Base-by-base conservation (phyloP, 2,329 filamentous ascomycete species). In the Tolypocladium nubicola region DNA sequence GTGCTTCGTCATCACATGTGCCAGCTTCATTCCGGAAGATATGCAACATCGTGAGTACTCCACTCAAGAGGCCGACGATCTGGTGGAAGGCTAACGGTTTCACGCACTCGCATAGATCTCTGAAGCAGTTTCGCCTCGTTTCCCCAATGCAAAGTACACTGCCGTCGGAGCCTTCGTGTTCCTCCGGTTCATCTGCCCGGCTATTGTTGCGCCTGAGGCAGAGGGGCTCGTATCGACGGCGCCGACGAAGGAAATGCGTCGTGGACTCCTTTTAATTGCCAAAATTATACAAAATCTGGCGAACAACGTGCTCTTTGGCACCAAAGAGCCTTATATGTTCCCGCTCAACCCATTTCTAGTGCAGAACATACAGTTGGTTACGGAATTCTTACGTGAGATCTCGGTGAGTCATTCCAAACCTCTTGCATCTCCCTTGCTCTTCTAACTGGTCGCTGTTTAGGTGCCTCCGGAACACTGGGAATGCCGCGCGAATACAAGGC, bases 291-390 rank as follows among this genome's bases (percentile, higher is more conserved):
- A 88, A 63, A 88, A 87, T 64, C 73, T 88, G 40, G 86, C 85
- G 40, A 88, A 88, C 64, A 88, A 88, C 58, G 85, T 88, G 35
- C 74, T 88, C 1, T 88, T 88, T 62, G 85, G 86, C 4, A 83
- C 84, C 39, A 88, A 88, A 68, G 85, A 88, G 65, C 82, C 84
- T 4, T 88, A 87, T 65, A 88, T 88, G 86, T 86, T 83, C 60
- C 83, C 85, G 1, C 71, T 88, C 26, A 88, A 88, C 65, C 80
- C 86, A 58, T 88, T 88, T 60, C 70, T 88, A 26, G 83, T 84
- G 0, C 77, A 85, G 61, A 86, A 88, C 61, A 88, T 88, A 55
- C 86, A 85, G 66, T 74, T 78, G 39, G 83, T 88, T 19, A 88
- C 84, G 2, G 81, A 80, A 0, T 88, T 88, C 63, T 70, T 88